Percentiles rank a stretch among this genome's conserved stretches.
Conservation (phyloP, 352 stramenopile genomes). For the Peronospora tabacina region DNA sequence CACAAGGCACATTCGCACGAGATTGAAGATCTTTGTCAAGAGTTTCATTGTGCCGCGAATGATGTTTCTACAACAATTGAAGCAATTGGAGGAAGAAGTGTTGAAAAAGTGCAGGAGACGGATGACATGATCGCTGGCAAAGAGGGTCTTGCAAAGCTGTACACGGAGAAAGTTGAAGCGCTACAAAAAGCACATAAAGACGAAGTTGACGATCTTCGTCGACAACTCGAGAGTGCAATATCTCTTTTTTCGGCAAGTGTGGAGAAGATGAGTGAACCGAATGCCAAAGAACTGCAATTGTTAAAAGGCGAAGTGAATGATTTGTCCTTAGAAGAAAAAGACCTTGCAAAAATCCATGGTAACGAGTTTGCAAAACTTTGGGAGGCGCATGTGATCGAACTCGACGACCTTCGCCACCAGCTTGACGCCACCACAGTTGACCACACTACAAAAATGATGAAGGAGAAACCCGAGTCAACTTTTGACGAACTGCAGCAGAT, state of each 20-base stretch:
- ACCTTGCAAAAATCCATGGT: conserved; percentile 2
- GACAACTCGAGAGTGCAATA: conserved; percentile 13
- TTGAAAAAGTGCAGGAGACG: conserved; percentile 24
- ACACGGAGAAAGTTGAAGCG: conserved; percentile 14
- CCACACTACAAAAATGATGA: not conserved
- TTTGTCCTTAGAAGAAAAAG: conserved; percentile 5
- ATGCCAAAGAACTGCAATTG: conserved; percentile 11
- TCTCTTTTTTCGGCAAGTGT: not conserved
- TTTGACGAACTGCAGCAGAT: conserved; percentile 25
- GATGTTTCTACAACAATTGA: not conserved
- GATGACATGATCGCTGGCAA: conserved; percentile 14
- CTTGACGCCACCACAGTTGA: conserved; percentile 1
- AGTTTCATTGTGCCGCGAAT: not conserved
- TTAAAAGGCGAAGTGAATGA: conserved; percentile 6
- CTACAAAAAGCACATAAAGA: conserved; percentile 10
- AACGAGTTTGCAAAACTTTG: conserved; percentile 10
- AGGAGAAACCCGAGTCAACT: conserved; percentile 20
- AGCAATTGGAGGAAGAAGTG: conserved; percentile 14
- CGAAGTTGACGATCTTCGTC: conserved; percentile 14
- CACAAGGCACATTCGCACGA: conserved; percentile 6
- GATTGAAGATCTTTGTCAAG: conserved; percentile 4
- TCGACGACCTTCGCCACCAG: conserved; percentile 10
- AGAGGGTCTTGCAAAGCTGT: conserved; percentile 3
- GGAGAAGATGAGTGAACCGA: conserved; percentile 3
- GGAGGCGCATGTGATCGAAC: conserved; percentile 3